A percentile compares a stretch with the other conserved stretches of the same genome.
phyloP scores from a whole-genome alignment of 176 grass and related monocot species.

The Oropetium thomaeum region DNA sequence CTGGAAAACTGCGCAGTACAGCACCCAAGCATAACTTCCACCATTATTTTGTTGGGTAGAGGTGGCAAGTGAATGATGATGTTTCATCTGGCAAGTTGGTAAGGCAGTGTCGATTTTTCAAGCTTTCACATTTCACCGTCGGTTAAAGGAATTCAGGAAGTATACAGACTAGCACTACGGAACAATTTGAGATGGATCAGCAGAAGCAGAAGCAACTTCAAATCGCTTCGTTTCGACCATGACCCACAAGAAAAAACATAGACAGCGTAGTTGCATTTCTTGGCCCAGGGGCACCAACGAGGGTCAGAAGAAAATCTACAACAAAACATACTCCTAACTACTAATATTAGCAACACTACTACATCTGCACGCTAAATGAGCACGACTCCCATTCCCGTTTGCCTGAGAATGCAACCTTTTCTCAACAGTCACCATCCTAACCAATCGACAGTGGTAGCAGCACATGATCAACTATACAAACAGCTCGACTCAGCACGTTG shows the following conservation, averaged over 20 bases:
- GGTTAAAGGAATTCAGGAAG: background rate
- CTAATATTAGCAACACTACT: conserved; percentile 17
- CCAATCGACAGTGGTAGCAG: conserved; percentile 28
- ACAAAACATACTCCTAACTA: conserved; percentile 24
- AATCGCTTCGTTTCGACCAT: background rate
- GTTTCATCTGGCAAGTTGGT: background rate
- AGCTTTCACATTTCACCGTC: background rate
- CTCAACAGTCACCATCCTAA: conserved; percentile 17
- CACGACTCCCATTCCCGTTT: background rate
- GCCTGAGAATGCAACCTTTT: background rate
- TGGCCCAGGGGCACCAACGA: background rate
- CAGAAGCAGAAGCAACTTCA: background rate
- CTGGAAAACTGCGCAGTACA: background rate
- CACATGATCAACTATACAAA: conserved; percentile 29
- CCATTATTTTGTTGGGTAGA: background rate
- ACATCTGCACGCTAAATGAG: conserved; percentile 16
- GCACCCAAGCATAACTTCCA: background rate
- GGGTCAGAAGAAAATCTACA: conserved; percentile 44
- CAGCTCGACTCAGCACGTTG: background rate
- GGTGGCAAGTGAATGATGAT: background rate
- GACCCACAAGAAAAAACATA: too few relatives aligned
- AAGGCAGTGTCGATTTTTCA: background rate
- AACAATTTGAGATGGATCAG: background rate
- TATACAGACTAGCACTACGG: background rate
- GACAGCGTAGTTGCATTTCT: background rate